phyloP scores from a whole-genome alignment of 148 eudicot species.

The Camellia sinensis region DNA sequence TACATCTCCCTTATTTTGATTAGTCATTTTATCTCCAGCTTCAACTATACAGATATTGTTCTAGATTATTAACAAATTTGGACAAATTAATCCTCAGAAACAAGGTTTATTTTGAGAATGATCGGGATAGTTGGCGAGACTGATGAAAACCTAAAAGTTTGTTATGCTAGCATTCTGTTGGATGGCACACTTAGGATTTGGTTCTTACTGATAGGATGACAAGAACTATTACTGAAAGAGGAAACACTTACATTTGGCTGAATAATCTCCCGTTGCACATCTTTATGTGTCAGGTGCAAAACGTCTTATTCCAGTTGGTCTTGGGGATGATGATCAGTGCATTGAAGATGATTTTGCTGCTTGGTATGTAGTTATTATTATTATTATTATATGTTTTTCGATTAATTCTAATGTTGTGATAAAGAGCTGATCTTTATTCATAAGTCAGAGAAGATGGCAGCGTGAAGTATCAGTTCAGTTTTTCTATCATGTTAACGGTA shows the following conservation, averaged over 20 bases:
- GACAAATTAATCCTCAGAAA: background rate
- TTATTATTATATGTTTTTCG: background rate
- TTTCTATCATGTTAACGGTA: conserved; percentile 8
- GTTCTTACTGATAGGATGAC: background rate
- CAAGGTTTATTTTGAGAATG: background rate
- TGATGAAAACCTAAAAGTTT: background rate
- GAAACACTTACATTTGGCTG: background rate
- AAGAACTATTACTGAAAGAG: background rate
- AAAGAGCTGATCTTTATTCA: background rate
- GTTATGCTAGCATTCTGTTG: background rate
- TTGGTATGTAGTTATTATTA: conserved; percentile 41
- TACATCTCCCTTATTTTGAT: background rate
- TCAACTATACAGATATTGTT: background rate
- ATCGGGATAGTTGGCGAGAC: background rate
- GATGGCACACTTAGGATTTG: background rate
- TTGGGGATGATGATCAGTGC: conserved; percentile 95
- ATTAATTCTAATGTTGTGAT: background rate
- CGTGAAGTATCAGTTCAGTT: background rate
- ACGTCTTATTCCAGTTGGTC: conserved; percentile 69
- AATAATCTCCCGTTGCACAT: background rate
- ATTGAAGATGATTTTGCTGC: conserved; percentile 93
- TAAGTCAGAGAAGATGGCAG: background rate
- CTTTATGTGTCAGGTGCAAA: conserved; percentile 60
- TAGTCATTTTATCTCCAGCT: background rate
- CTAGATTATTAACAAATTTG: background rate